Evolutionary conservation across 2,329 filamentous ascomycete genomes (phyloP).

Genomic region (Phyllosticta citriasiana): DNA sequence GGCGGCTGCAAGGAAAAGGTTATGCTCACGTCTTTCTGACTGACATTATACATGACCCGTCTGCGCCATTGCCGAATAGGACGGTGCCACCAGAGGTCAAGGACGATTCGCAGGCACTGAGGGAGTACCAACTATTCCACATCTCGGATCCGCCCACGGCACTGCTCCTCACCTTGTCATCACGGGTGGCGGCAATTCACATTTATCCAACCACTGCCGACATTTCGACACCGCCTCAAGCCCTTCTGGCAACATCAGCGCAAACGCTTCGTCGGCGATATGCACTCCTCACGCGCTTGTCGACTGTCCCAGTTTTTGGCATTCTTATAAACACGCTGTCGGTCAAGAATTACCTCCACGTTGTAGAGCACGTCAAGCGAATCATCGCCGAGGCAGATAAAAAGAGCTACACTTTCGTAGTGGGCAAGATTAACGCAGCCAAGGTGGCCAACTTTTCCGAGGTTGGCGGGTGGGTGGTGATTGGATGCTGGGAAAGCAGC

Average conservation of each 20-base stretch:
- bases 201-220: conserved; percentile 54
- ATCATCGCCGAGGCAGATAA: conserved; percentile 74
- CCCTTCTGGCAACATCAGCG: conserved; percentile 43
- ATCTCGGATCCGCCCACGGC: conserved; percentile 71
- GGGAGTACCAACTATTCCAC: conserved; percentile 70
- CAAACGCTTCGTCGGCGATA: conserved; percentile 71
- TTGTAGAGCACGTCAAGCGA: conserved; percentile 61
- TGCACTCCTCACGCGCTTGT: conserved; percentile 70
- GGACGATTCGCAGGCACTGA: conserved; percentile 41
- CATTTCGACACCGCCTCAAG: conserved; percentile 13
- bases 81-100: conserved; percentile 47
- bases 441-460: conserved; percentile 96
- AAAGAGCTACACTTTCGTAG: conserved; percentile 92
- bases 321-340: conserved; percentile 94
- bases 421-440: conserved; percentile 89
- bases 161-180: conserved; percentile 77
- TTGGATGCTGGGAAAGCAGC: conserved; percentile 96
- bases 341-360: conserved; percentile 78
- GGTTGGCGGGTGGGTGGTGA: conserved; percentile 91
- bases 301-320: conserved; percentile 75
- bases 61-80: conserved; percentile 75
- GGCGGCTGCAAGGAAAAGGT: conserved; percentile 48
- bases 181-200: conserved; percentile 66
- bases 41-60: conserved; percentile 64
- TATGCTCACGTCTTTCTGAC: conserved; percentile 63